Base-by-base conservation (phyloP, 495 filamentous ascomycete species). In the Xylaria castorea region DNA sequence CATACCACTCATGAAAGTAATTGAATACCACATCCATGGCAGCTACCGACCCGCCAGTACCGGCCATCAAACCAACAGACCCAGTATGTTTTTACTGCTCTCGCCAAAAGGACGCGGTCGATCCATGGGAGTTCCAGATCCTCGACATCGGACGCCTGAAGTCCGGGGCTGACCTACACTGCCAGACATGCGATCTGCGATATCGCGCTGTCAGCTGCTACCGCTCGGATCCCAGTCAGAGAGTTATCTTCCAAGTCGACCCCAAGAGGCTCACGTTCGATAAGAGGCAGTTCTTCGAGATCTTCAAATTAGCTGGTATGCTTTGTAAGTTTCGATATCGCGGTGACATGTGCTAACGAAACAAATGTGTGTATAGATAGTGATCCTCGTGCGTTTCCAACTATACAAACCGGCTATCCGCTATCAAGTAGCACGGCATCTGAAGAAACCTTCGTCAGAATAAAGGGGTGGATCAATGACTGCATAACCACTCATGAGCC, bases 101-200 rank as follows among this genome's bases (percentile, higher is more conserved):
- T 5, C 60, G 60, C 5, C 60, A 3, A 4, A 63, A 63, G 22
- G 60, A 63, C 36, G 60, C 20, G 1, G 38, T 63, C 20, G 60
- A 40, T 63, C 58, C 60, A 25, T 63, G 60, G 58, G 60, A 63
- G 60, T 63, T 63, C 38, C 60, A 40, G 34, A 63, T 63, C 12
- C 36, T 63, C 60, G 60, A 63, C 60, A 22, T 63, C 60, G 60
- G 55, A 5, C 68, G 58, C 20, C 36, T 61, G 55, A 57, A 70
- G 68, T 62, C 68, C 18, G 53, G 34, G 9, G 68, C 68, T 4
- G 36, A 61, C 2, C 36, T 27, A 7, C 50, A 55, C 25, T 70
- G 68, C 51, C 36, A 46, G 53, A 40, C 68, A 6, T 70, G 68
- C 18, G 51, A 70, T 46, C 40, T 70, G 32, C 53, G 55, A 12